These are phyloP conservation scores for Globisporangium irregulare DNA, from an alignment of 352 stramenopile genomes.

Conservation along the genomic window DNA sequence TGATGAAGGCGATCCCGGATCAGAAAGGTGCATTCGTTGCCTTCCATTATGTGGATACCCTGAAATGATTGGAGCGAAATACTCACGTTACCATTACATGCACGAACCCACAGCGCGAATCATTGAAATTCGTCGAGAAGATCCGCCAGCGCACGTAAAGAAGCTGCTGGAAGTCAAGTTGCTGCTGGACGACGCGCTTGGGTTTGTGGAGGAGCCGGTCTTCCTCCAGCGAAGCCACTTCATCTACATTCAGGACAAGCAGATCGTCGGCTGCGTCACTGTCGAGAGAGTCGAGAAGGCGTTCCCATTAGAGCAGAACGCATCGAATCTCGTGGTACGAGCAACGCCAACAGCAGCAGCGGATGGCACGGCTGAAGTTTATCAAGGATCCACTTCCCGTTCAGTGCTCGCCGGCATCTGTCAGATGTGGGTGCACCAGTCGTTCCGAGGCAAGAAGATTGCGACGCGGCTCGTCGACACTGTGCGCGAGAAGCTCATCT, in stretches of 20 bases:
- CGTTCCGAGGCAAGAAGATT: slow-evolving; percentile 44
- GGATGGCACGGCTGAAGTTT: background rate
- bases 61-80: background rate
- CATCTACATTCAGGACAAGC: slow-evolving; percentile 52
- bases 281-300: slow-evolving; percentile 49
- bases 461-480: slow-evolving; percentile 60
- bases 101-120: slow-evolving; percentile 33
- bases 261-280: slow-evolving; percentile 63
- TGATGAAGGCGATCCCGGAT: slow-evolving; percentile 43
- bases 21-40: slow-evolving; percentile 20
- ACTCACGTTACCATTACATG: background rate
- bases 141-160: slow-evolving; percentile 55
- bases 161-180: slow-evolving; percentile 74
- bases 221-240: slow-evolving; percentile 66
- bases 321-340: slow-evolving; percentile 10
- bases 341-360: background rate
- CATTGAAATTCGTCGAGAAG: slow-evolving; percentile 57
- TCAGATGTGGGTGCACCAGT: slow-evolving; percentile 70
- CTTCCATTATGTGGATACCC: background rate
- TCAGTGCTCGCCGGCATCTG: slow-evolving; percentile 53
- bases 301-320: slow-evolving; percentile 27
- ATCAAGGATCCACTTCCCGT: background rate
- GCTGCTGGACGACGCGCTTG: slow-evolving; percentile 69
- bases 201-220: slow-evolving; percentile 41
- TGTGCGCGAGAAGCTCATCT: slow-evolving; percentile 66